Conservation (phyloP, 805 yeast species). For the Pichia deserticola region DNA sequence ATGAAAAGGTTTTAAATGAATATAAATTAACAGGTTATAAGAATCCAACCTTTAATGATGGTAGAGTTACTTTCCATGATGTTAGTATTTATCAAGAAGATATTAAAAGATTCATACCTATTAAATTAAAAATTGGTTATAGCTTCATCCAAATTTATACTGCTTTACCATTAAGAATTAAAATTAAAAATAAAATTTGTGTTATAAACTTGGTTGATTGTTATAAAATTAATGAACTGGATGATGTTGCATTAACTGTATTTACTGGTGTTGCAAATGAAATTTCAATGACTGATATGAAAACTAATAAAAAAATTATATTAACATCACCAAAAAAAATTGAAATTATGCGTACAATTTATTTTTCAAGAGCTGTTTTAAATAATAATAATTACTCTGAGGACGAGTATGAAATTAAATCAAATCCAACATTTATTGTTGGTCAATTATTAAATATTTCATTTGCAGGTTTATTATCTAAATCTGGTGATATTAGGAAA, state of each 20-base stretch:
- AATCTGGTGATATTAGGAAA: slow-evolving; percentile 49
- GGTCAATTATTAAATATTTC: slow-evolving; percentile 59
- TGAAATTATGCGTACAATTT: slow-evolving; percentile 65
- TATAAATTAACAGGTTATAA: slow-evolving; percentile 39
- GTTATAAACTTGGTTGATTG: slow-evolving; percentile 37
- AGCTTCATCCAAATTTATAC: slow-evolving; percentile 53
- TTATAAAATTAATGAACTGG: slow-evolving; percentile 34
- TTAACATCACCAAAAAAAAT: slow-evolving; percentile 42
- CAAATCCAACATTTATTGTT: slow-evolving; percentile 25
- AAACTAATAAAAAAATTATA: slow-evolving; percentile 31
- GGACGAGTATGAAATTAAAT: slow-evolving; percentile 32
- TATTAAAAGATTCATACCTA: slow-evolving; percentile 47
- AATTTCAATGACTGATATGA: slow-evolving; percentile 35
- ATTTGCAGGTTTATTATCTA: slow-evolving; percentile 60
- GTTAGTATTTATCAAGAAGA: slow-evolving; percentile 44
- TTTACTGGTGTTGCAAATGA: slow-evolving; percentile 43
- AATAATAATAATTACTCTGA: slow-evolving; percentile 20
- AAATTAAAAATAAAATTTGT: slow-evolving; percentile 29
- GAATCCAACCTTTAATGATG: slow-evolving; percentile 37
- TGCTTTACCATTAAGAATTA: slow-evolving; percentile 36
- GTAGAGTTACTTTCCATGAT: slow-evolving; percentile 45
- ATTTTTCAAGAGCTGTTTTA: slow-evolving; percentile 53
- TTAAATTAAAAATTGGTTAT: slow-evolving; percentile 61
- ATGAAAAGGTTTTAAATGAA: slow-evolving; percentile 34
- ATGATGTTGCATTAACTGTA: slow-evolving; percentile 33